Evolutionary conservation across 495 filamentous ascomycete genomes (phyloP).

Genomic region (Paragyromitra xinjiangensis): DNA sequence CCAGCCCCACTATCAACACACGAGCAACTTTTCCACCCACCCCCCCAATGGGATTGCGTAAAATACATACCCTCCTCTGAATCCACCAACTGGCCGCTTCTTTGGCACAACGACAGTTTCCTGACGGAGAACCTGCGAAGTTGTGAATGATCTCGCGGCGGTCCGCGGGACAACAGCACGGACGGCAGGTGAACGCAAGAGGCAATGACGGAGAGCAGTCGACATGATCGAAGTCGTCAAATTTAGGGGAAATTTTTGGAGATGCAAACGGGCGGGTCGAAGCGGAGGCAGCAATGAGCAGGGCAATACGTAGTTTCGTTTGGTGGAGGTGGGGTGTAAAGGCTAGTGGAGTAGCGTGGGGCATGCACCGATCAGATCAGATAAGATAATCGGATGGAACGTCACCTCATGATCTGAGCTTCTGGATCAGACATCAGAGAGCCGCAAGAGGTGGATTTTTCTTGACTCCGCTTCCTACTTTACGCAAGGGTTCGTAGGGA

Average conservation of each 20-base stretch:
- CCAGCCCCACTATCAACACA: conserved; percentile 3
- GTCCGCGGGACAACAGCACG: conserved; percentile 25
- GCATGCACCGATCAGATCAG: conserved; percentile 33
- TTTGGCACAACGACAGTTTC: conserved; percentile 63
- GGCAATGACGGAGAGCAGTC: conserved; percentile 31
- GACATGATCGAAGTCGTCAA: conserved; percentile 26
- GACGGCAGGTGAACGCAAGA: conserved; percentile 22
- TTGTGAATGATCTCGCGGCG: conserved; percentile 33
- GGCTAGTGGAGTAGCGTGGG: conserved; percentile 6
- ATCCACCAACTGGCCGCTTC: conserved; percentile 86
- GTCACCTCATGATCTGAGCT: conserved; percentile 40
- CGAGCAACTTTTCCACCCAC: not conserved
- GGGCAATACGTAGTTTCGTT: conserved; percentile 38
- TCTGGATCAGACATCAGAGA: conserved; percentile 19
- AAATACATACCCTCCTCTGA: conserved; percentile 83
- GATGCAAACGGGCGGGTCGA: not conserved
- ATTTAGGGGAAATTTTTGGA: conserved; percentile 24
- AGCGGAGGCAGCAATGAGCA: conserved; percentile 27
- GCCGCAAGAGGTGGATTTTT: conserved; percentile 26
- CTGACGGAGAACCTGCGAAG: conserved; percentile 41
- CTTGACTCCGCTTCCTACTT: conserved; percentile 29
- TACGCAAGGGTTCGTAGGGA: not conserved
- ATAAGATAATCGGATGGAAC: conserved; percentile 45
- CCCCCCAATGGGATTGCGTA: conserved; percentile 11
- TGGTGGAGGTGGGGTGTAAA: conserved; percentile 41